A percentile compares a stretch with the other conserved stretches of the same genome.
phyloP scores from a whole-genome alignment of 2,329 filamentous ascomycete species.

The Colletotrichum australisinense region DNA sequence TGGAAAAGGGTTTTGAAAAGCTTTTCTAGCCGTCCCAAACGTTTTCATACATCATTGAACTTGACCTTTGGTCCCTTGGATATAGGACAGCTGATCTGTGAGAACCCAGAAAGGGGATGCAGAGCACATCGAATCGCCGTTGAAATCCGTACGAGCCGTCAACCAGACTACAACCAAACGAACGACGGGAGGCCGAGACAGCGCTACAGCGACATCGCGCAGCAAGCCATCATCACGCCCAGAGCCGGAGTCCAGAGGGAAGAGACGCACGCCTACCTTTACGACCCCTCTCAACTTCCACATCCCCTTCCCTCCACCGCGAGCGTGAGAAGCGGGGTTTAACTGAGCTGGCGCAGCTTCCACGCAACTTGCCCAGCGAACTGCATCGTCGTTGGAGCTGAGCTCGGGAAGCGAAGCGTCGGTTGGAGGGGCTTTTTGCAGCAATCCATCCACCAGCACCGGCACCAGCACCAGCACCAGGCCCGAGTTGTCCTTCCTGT shows the following conservation, averaged over 20 bases:
- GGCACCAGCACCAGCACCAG: constrained; percentile 2
- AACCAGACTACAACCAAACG: neutral
- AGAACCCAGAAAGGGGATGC: neutral
- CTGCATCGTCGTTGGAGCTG: constrained; percentile 13
- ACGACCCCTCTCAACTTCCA: neutral
- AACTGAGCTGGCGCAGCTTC: constrained; percentile 16
- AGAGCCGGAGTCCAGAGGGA: neutral
- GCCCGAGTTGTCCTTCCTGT: neutral
- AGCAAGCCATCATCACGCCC: constrained; percentile 21
- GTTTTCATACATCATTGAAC: neutral
- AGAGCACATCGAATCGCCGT: neutral
- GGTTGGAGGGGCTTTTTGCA: neutral
- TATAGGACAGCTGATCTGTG: neutral
- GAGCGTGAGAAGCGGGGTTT: constrained; percentile 22
- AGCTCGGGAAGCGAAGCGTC: constrained; percentile 1
- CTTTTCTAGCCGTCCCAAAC: constrained; percentile 16
- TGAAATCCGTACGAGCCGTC: neutral
- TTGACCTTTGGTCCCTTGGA: neutral
- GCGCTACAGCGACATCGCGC: constrained; percentile 17
- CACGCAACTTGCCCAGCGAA: constrained; percentile 20
- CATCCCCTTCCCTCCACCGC: constrained; percentile 3
- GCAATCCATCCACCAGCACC: constrained; percentile 8
- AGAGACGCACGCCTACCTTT: constrained; percentile 4
- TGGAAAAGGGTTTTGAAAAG: constrained; percentile 8
- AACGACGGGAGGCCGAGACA: constrained; percentile 15